Percentiles rank a stretch among this genome's conserved stretches.
phyloP scores from a whole-genome alignment of 116 monocot genomes.

The Dioscorea cayenensis region DNA sequence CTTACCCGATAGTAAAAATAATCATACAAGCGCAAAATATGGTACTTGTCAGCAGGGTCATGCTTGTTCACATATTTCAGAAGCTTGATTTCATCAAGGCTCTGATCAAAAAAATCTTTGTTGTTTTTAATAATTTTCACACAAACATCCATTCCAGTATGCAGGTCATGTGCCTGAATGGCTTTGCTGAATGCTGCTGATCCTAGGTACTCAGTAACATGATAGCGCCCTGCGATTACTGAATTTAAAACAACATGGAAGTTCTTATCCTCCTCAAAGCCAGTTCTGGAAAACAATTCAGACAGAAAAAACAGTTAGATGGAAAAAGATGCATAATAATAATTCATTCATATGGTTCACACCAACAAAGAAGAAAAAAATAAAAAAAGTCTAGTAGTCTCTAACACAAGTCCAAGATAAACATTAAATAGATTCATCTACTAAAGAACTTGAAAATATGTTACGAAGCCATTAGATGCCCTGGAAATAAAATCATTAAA shows the following conservation, averaged over 20 bases:
- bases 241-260: slow-evolving; percentile 94
- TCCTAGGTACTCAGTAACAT: slow-evolving; percentile 90
- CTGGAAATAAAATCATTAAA: background rate
- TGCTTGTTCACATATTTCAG: slow-evolving; percentile 95
- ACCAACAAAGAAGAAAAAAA: no score
- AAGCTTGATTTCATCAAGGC: slow-evolving; percentile 99
- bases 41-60: slow-evolving; percentile 95
- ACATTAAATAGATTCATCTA: background rate
- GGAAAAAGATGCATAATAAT: background rate
- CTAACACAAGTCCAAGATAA: background rate
- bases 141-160: slow-evolving; percentile 96
- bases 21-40: slow-evolving; percentile 88
- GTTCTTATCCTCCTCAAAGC: slow-evolving; percentile 96
- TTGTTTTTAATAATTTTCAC: slow-evolving; percentile 99
- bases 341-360: background rate
- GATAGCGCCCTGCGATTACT: slow-evolving; percentile 94
- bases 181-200: slow-evolving; percentile 99
- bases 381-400: no score
- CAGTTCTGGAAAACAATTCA: slow-evolving; percentile 56
- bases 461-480: background rate
- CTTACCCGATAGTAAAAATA: slow-evolving; percentile 97
- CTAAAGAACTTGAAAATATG: background rate
- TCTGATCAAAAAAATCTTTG: slow-evolving; percentile 99
- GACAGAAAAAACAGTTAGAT: background rate
- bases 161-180: slow-evolving; percentile 97